phyloP scores from a whole-genome alignment of 345 rosid genomes.

The Euphorbia lathyris region DNA sequence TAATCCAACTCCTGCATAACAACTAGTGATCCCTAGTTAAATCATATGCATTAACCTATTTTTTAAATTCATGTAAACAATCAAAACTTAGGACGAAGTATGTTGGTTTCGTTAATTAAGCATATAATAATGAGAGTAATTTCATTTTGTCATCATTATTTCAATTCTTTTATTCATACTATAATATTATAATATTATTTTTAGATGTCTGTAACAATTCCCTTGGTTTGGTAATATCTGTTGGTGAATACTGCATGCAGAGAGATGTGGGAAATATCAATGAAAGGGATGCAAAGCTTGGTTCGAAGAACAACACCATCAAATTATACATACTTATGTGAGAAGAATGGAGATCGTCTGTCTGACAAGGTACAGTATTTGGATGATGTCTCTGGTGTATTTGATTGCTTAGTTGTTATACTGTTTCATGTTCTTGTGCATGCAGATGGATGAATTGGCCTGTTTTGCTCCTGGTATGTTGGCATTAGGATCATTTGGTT shows the following conservation, averaged over 20 bases:
- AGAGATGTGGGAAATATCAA: constrained; percentile 30
- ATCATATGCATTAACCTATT: neutral
- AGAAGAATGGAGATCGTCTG: constrained; percentile 20
- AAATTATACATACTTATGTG: constrained; percentile 21
- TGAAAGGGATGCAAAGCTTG: constrained; percentile 23
- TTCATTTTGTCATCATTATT: neutral
- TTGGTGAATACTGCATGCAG: constrained; percentile 11
- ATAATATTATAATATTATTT: too few species aligned
- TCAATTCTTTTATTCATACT: neutral
- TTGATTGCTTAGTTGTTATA: neutral
- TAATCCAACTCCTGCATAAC: neutral
- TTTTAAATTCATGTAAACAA: neutral
- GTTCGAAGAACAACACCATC: constrained; percentile 23
- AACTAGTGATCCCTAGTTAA: neutral
- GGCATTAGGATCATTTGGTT: constrained; percentile 87
- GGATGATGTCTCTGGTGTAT: neutral
- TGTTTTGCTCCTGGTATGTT: constrained; percentile 98
- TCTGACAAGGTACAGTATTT: constrained; percentile 19
- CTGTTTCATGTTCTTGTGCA: neutral
- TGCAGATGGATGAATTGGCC: constrained; percentile 96
- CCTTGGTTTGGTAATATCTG: neutral
- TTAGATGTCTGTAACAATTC: too few species aligned
- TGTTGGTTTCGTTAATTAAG: constrained; percentile 1
- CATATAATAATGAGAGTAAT: neutral
- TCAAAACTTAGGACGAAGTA: constrained; percentile 1